These are phyloP conservation scores for Paraconiothyrium sp. DNA, from an alignment of 2,329 filamentous ascomycete species.

Conservation along the genomic window DNA sequence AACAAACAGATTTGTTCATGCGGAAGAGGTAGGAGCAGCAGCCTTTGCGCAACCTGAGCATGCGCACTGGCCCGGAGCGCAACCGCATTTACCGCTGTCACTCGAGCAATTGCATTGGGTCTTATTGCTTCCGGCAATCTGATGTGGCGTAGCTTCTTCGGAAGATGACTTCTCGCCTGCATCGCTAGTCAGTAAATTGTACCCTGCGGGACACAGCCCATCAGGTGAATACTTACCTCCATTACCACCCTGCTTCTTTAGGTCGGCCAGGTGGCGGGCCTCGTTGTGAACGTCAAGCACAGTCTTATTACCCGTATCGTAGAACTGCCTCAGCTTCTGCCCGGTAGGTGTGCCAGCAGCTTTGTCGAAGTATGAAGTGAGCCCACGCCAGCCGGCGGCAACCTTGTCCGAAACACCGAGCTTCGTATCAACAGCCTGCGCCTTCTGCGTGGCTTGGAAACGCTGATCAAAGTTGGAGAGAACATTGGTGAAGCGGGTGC, in stretches of 20 bases:
- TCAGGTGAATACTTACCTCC: background rate
- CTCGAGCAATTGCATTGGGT: conserved; percentile 60
- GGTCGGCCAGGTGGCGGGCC: conserved; percentile 83
- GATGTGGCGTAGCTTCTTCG: conserved; percentile 53
- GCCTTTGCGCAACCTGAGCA: conserved; percentile 55
- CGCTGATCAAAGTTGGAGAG: conserved; percentile 82
- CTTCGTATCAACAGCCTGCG: conserved; percentile 82
- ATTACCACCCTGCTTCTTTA: conserved; percentile 71
- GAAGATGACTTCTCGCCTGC: conserved; percentile 33
- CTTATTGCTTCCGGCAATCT: conserved; percentile 52
- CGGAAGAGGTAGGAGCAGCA: conserved; percentile 5
- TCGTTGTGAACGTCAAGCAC: conserved; percentile 94
- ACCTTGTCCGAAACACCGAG: conserved; percentile 84
- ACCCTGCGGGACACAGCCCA: too few relatives aligned
- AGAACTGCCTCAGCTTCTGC: conserved; percentile 87
- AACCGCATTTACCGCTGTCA: conserved; percentile 54
- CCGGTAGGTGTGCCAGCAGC: conserved; percentile 87
- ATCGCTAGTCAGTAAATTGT: background rate
- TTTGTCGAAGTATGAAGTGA: conserved; percentile 94
- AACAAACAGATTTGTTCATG: background rate
- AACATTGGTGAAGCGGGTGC: conserved; percentile 78
- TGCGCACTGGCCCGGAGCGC: conserved; percentile 57
- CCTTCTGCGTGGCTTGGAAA: conserved; percentile 87
- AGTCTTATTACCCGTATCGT: conserved; percentile 84
- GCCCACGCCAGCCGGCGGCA: conserved; percentile 70